A percentile compares a stretch with the other conserved stretches of the same genome.
Conservation (phyloP, 225 moss, liverwort and hornwort genomes). For the Physcomitrellopsis africana region DNA sequence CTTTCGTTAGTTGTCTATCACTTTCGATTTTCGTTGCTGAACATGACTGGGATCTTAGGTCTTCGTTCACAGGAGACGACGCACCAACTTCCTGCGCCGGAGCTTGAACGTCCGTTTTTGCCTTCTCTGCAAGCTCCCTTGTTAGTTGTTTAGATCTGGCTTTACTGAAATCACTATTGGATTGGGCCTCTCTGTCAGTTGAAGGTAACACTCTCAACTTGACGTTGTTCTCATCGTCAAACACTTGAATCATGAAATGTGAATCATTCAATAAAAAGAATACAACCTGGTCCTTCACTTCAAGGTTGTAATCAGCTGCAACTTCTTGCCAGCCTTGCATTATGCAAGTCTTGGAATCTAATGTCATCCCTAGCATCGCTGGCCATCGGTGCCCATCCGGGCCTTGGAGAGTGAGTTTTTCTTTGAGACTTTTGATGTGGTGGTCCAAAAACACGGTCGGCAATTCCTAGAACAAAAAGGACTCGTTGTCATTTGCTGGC, state of each 20-base stretch:
- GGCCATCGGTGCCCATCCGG: constrained; percentile 4
- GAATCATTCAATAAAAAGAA: constrained; percentile 20
- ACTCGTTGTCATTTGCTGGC: neutral
- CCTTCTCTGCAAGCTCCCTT: constrained; percentile 18
- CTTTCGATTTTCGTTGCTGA: neutral
- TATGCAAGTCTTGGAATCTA: constrained; percentile 6
- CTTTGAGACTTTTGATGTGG: neutral
- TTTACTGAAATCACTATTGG: too few species aligned
- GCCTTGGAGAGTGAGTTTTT: neutral
- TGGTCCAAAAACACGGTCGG: neutral
- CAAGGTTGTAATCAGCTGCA: constrained; percentile 15
- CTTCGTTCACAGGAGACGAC: neutral
- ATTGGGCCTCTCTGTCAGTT: too few species aligned
- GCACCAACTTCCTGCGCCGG: neutral
- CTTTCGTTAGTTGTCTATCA: neutral
- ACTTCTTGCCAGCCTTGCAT: constrained; percentile 6
- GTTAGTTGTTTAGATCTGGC: neutral
- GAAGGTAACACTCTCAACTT: neutral
- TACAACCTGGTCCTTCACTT: neutral
- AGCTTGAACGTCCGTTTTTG: neutral
- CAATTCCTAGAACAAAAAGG: neutral
- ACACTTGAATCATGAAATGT: constrained; percentile 35
- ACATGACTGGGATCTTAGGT: neutral
- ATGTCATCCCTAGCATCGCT: neutral
- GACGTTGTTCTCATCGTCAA: constrained; percentile 13